A percentile compares a stretch with the other conserved stretches of the same genome.
These are phyloP conservation scores for Diddensiella transvaalensis DNA, from an alignment of 805 yeast species.

Conservation along the genomic window DNA sequence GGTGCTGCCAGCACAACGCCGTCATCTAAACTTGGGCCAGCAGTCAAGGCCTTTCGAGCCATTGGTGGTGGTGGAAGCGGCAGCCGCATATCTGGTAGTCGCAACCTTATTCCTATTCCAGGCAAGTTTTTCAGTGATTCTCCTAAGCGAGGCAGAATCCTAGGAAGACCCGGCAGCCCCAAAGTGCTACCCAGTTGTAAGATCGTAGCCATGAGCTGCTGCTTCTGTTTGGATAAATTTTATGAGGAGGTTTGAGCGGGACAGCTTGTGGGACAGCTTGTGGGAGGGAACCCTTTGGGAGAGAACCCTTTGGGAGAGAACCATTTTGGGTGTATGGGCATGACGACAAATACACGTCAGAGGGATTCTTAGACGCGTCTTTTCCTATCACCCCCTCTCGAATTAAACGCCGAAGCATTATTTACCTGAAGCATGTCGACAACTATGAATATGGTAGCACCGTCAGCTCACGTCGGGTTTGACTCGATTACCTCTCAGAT, in stretches of 20 bases:
- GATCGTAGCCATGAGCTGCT: slow-evolving; percentile 1
- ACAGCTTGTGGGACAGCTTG: too few relatives aligned
- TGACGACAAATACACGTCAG: too few relatives aligned
- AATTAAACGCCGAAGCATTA: too few relatives aligned
- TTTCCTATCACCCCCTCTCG: too few relatives aligned
- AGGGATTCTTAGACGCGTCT: too few relatives aligned
- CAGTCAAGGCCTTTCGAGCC: neutral
- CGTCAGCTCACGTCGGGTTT: slow-evolving; percentile 78
- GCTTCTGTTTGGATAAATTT: too few relatives aligned
- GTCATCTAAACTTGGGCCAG: slow-evolving; percentile 38
- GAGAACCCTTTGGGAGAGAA: too few relatives aligned
- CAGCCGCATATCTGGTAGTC: slow-evolving; percentile 10
- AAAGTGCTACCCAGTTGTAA: slow-evolving; percentile 5
- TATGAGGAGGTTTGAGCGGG: too few relatives aligned
- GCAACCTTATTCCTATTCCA: slow-evolving; percentile 11
- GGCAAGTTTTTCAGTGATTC: slow-evolving; percentile 6
- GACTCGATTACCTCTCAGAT: slow-evolving; percentile 95
- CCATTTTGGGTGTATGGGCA: too few relatives aligned
- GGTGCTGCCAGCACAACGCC: slow-evolving; percentile 90
- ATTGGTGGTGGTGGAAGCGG: neutral
- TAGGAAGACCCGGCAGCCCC: slow-evolving; percentile 13
- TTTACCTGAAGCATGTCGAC: too few relatives aligned
- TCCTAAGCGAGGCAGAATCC: slow-evolving; percentile 17
- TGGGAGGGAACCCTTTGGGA: too few relatives aligned
- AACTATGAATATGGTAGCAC: slow-evolving; percentile 6